Base-by-base conservation (phyloP, 2,329 filamentous ascomycete species). In the Plenodomus lindquistii region DNA sequence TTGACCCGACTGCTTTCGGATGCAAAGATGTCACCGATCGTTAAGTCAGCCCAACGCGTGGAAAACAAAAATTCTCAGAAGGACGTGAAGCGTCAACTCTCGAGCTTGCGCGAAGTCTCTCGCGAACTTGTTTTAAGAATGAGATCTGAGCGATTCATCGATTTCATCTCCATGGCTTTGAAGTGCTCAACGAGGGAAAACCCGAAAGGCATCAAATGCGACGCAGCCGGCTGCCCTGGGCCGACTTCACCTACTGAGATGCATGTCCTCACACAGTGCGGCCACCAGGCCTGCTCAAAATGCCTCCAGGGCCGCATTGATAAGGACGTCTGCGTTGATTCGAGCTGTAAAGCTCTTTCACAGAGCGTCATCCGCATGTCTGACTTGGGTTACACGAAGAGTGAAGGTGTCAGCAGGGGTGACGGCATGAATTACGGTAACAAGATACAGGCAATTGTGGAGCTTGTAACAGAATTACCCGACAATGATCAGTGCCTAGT, bases 381-480 rank as follows among this genome's bases (percentile, higher is more conserved):
- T 2, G 52, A 61, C 27, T 41, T 70, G 5, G 59, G 54, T 9
- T 55, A 50, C 2, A 41, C 20, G 4, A 37, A 50, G 11, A 47
- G 61, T 19, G 55, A 58, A 4, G 54, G 11, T 8, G n/a, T 66
- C 34, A 58, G 61, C 19, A 55, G 58, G 5, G 54, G 11, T 8
- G n/a, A 66, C 34, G 58, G 65, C 1, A 62, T 64, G 15, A 71
- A 52, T 41, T 65, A 55, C 22, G 66, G 66, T 1, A 52, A 51
- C 6, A 72, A 72, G 46, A 40, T 70, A 10, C 45, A 66, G 19
- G 46, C 41, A 0, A 54, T 71, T 13, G 44, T 42, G 2, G 13
- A 52, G 0, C 43, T 73, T 11, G 66, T 82, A 9, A 60, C 42
- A 5, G 41, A 59, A 0, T 76, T 82, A 46, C 74, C 79, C 39